Evolutionary conservation across 2,329 filamentous ascomycete genomes (phyloP).

Genomic region (Rutstroemia sp.): DNA sequence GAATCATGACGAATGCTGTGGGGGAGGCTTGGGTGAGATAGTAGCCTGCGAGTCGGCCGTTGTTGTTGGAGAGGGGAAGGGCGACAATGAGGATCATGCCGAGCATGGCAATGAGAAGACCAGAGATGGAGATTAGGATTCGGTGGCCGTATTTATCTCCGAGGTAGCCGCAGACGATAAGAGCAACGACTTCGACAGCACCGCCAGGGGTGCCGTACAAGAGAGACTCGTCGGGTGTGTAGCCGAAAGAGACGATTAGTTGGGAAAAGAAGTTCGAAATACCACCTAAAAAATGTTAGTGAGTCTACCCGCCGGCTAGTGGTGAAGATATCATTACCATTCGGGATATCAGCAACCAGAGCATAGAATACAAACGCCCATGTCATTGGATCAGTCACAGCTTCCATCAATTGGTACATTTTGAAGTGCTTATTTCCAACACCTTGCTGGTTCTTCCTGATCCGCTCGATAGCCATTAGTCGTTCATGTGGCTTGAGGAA

Average conservation of each 20-base stretch:
- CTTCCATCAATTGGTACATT: constrained; percentile 43
- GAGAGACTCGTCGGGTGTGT: constrained; percentile 26
- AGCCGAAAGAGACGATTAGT: constrained; percentile 44
- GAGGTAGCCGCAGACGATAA: constrained; percentile 23
- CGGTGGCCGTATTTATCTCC: constrained; percentile 23
- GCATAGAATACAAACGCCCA: constrained; percentile 39
- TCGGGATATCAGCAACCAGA: constrained; percentile 28
- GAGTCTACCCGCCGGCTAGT: neutral
- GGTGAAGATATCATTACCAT: constrained; percentile 16
- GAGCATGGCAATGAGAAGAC: constrained; percentile 30
- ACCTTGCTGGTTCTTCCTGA: constrained; percentile 50
- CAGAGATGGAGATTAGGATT: constrained; percentile 29
- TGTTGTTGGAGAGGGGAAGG: constrained; percentile 31
- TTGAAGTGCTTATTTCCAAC: constrained; percentile 48
- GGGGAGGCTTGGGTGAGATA: constrained; percentile 47
- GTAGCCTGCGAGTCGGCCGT: constrained; percentile 33
- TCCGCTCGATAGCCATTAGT: constrained; percentile 37
- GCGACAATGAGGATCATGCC: constrained; percentile 31
- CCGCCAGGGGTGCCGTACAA: constrained; percentile 27
- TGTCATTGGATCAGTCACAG: constrained; percentile 29
- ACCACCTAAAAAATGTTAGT: constrained; percentile 32
- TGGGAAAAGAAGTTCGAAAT: constrained; percentile 52
- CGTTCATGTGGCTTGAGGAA: constrained; percentile 38
- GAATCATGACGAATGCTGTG: constrained; percentile 36
- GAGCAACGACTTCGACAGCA: constrained; percentile 23